Base-by-base conservation (phyloP, 805 yeast species). In the Vanderwaltozyma polyspora region DNA sequence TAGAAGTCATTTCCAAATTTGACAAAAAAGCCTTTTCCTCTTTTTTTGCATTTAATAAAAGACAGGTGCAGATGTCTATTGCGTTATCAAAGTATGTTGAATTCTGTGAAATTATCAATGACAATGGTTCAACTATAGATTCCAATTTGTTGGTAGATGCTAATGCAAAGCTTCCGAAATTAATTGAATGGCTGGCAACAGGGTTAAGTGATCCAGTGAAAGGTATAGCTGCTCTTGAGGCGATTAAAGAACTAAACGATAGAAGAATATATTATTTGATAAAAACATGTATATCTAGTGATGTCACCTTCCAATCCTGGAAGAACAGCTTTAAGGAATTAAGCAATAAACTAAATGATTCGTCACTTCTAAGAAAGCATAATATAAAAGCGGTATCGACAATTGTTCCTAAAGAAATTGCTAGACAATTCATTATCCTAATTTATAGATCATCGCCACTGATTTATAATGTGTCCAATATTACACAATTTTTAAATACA, bases 271-370 rank as follows among this genome's bases (percentile, higher is more conserved):
- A 68, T 42, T 68, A 74, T 45, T 61, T 82, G 37, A 40, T 84
- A 8, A 69, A 63, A 39, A 53, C 67, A 4, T 74, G 80, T 41
- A 61, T 70, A 7, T 62, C 74, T 6, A 59, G 73, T 2, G 76
- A 73, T 3, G 69, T 77, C 2, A 80, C 78, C 33, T 78, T 73
- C 49, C 63, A 60, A 19, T 70, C 80, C 0, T 67, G 84, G 3
- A 61, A 63, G 23, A 79, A 70, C 35, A 70, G 86, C 6, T 64
- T 77, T 34, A 72, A 69, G 38, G 94, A 84, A 48, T 52, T 85
- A 8, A 56, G 74, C 18, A 62, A 58, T 5, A 74, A 78, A 45
- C 42, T 80, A 5, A 56, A 60, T 6, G 83, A 77, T 35, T 49
- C 71, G 0, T 74, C 74, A 36, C 59, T 63, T 28, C 59, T 74